Evolutionary conservation across 768 basidiomycete genomes (phyloP).

Genomic region (Tremella mesenterica): DNA sequence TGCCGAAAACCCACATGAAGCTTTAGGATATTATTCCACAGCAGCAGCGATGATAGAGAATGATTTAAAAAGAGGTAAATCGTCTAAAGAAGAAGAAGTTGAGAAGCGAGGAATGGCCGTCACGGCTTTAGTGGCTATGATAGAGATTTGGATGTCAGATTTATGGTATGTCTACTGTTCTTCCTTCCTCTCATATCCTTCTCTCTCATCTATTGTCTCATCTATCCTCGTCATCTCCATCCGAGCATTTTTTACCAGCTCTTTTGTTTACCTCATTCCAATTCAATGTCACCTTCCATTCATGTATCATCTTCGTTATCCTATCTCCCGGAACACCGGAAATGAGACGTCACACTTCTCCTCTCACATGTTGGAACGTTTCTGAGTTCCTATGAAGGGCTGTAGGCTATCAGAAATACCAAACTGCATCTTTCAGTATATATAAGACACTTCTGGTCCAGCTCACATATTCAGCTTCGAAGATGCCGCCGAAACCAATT

Average conservation of each 20-base stretch:
- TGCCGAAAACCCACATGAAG: slow-evolving; percentile 64
- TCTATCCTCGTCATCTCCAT: background rate
- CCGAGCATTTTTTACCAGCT: no score
- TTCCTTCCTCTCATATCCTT: no score
- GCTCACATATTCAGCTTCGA: slow-evolving; percentile 56
- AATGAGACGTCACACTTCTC: no score
- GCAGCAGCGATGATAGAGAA: slow-evolving; percentile 45
- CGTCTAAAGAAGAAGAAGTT: slow-evolving; percentile 51
- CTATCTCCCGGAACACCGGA: no score
- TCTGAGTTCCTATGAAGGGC: background rate
- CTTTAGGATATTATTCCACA: slow-evolving; percentile 62
- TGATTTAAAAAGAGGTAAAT: slow-evolving; percentile 46
- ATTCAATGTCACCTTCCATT: no score
- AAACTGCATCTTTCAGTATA: no score
- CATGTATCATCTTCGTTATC: no score
- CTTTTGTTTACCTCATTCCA: no score
- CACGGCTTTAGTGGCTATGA: slow-evolving; percentile 73
- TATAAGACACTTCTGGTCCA: no score
- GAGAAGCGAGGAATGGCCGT: slow-evolving; percentile 58
- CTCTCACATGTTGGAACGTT: no score
- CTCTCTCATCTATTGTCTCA: no score
- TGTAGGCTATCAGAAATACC: background rate
- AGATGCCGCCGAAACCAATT: slow-evolving; percentile 68
- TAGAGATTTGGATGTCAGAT: slow-evolving; percentile 97
- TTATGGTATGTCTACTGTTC: slow-evolving; percentile 56